These are phyloP conservation scores for Musa balbisiana DNA, from an alignment of 202 grass and related monocot species.

Conservation along the genomic window DNA sequence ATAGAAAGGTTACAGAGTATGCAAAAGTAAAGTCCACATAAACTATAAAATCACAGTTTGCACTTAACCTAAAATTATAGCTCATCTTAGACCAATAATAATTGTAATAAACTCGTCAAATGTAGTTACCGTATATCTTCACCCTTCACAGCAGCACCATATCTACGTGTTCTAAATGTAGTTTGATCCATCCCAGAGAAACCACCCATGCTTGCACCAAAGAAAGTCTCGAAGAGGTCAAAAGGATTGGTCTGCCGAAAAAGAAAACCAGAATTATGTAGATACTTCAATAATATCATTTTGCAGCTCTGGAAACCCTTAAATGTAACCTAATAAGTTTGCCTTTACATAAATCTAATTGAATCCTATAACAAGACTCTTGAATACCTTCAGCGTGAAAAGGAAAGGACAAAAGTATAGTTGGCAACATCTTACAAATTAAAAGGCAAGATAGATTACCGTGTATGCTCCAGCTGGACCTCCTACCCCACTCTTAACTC, in stretches of 20 bases:
- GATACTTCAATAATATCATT: neutral
- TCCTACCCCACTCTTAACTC: conserved; percentile 87
- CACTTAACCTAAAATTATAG: neutral
- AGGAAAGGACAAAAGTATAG: neutral
- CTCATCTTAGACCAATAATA: neutral
- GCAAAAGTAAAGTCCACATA: too few relatives aligned
- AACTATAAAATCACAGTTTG: too few relatives aligned
- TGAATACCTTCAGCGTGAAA: neutral
- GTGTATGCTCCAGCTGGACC: conserved; percentile 82
- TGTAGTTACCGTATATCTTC: conserved; percentile 84
- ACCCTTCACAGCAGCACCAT: conserved; percentile 57
- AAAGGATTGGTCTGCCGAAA: conserved; percentile 80
- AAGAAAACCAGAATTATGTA: neutral
- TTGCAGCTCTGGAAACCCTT: neutral
- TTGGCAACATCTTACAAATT: neutral
- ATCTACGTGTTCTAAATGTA: conserved; percentile 67
- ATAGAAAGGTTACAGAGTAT: neutral
- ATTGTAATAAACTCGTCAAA: neutral
- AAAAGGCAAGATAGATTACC: conserved; percentile 35
- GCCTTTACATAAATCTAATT: neutral
- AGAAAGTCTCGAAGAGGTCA: conserved; percentile 96
- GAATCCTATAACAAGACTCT: neutral
- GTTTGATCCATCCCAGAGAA: conserved; percentile 88
- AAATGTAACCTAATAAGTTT: neutral
- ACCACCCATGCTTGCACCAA: conserved; percentile 85